Conservation (phyloP, 257 asterid genomes). For the Solanum chaucha region DNA sequence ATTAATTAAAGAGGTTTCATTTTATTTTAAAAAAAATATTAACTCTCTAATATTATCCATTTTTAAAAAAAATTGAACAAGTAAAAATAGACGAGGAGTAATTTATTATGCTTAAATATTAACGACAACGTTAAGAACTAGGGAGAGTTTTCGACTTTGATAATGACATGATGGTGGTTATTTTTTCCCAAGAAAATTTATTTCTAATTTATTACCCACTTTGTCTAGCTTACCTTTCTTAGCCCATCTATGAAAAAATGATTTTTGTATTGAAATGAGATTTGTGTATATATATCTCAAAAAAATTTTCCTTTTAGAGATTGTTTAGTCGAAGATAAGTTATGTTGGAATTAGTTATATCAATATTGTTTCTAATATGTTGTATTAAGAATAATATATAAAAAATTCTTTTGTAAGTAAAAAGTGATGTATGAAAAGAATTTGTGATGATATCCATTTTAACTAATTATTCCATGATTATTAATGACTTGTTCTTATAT, state of each 20-base stretch:
- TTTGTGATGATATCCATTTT: neutral
- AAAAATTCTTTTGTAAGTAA: too few relatives aligned
- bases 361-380: too few relatives aligned
- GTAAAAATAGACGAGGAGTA: accelerated
- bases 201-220: neutral
- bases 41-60: too few relatives aligned
- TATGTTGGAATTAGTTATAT: too few relatives aligned
- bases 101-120: neutral
- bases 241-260: neutral
- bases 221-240: neutral
- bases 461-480: neutral
- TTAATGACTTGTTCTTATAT: too few relatives aligned
- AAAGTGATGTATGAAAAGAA: neutral
- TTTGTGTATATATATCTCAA: too few relatives aligned
- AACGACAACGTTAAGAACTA: neutral
- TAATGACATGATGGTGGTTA: neutral
- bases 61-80: accelerated
- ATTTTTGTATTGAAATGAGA: neutral
- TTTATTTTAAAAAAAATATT: too few relatives aligned
- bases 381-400: too few relatives aligned
- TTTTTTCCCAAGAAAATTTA: neutral
- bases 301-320: too few relatives aligned
- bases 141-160: neutral
- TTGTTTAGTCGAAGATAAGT: too few relatives aligned
- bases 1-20: too few relatives aligned